phyloP scores from a whole-genome alignment of 768 basidiomycete genomes.

The Hygrophorus pudorinus region DNA sequence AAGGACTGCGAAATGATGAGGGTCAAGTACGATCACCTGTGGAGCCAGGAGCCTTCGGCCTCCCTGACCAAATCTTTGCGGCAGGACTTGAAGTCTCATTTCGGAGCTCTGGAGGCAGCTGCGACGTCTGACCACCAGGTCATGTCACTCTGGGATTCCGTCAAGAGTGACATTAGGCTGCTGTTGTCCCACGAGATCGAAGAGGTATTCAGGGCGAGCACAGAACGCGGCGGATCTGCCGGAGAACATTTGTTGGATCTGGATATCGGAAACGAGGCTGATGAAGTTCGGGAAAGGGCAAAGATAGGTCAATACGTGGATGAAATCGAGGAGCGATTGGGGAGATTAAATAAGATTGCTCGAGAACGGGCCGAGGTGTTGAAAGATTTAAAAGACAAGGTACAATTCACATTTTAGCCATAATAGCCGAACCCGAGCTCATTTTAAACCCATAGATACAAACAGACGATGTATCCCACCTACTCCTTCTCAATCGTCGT shows the following conservation, averaged over 20 bases:
- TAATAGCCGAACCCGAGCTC: not conserved
- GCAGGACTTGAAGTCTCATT: slow-evolving; percentile 71
- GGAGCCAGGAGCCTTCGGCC: slow-evolving; percentile 81
- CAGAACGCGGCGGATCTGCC: slow-evolving; percentile 26
- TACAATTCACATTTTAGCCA: slow-evolving; percentile 16
- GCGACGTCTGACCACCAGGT: slow-evolving; percentile 73
- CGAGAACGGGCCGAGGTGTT: slow-evolving; percentile 79
- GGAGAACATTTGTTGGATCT: slow-evolving; percentile 47
- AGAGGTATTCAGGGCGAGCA: slow-evolving; percentile 48
- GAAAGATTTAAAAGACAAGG: slow-evolving; percentile 96
- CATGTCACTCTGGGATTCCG: slow-evolving; percentile 56
- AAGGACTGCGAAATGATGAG: slow-evolving; percentile 83
- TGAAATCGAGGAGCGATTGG: slow-evolving; percentile 73
- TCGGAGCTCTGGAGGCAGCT: slow-evolving; percentile 65
- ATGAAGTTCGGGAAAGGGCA: slow-evolving; percentile 56
- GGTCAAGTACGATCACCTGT: slow-evolving; percentile 78
- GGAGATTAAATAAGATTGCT: slow-evolving; percentile 70
- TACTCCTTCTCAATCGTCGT: slow-evolving; percentile 84
- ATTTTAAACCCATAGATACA: slow-evolving; percentile 54
- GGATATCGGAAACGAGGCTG: slow-evolving; percentile 51
- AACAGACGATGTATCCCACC: slow-evolving; percentile 91
- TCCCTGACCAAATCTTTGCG: slow-evolving; percentile 60
- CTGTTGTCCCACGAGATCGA: slow-evolving; percentile 54
- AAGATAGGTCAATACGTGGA: slow-evolving; percentile 58
- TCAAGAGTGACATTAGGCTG: slow-evolving; percentile 52